These are phyloP conservation scores for Penicillium ucsense DNA, from an alignment of 495 filamentous ascomycete genomes.

Conservation along the genomic window DNA sequence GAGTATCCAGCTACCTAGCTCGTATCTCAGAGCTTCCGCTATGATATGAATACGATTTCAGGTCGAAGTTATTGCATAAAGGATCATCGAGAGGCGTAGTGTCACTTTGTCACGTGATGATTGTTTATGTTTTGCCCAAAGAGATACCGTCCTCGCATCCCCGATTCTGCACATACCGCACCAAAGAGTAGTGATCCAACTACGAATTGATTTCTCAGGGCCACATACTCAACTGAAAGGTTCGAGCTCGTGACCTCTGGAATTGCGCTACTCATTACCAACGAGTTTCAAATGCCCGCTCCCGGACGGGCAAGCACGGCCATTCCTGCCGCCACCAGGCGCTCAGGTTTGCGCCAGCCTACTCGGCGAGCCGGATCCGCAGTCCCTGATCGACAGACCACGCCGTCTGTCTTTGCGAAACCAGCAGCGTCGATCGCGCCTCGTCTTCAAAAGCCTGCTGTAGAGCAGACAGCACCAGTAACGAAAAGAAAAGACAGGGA, in stretches of 20 bases:
- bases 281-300: conserved; percentile 36
- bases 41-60: no score
- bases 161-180: conserved; percentile 1
- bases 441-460: conserved; percentile 29
- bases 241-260: no score
- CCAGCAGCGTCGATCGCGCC: conserved; percentile 37
- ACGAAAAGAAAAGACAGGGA: conserved; percentile 76
- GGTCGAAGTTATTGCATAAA: not conserved
- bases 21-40: no score
- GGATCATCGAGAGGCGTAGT: not conserved
- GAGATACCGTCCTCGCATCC: conserved; percentile 12
- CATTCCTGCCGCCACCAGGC: conserved; percentile 40
- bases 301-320: conserved; percentile 42
- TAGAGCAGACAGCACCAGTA: conserved; percentile 33
- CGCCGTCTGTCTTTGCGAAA: conserved; percentile 54
- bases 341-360: conserved; percentile 47
- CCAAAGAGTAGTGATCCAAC: no score
- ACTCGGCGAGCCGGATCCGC: conserved; percentile 26
- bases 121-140: conserved; percentile 39
- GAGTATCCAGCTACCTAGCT: no score
- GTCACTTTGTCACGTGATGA: conserved; percentile 12
- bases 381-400: conserved; percentile 37
- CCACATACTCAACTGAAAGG: no score
- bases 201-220: no score
- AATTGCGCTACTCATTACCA: no score